A percentile compares a stretch with the other conserved stretches of the same genome.
These are phyloP conservation scores for Pichia kluyveri DNA, from an alignment of 805 yeast genomes.

Conservation along the genomic window DNA sequence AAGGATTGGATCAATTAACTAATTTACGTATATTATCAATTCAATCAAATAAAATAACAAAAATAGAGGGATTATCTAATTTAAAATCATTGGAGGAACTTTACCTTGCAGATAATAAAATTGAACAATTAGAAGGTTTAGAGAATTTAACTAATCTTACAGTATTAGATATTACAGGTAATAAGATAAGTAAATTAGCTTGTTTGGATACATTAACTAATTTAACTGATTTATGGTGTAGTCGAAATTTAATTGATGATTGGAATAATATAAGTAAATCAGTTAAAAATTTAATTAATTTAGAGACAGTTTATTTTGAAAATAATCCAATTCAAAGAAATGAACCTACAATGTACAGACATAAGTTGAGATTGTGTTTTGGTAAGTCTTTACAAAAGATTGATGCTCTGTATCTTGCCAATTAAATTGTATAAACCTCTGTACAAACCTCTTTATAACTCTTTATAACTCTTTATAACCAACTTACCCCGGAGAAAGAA, in stretches of 20 bases:
- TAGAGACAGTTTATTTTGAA: slow-evolving; percentile 90
- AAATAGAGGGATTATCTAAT: slow-evolving; percentile 72
- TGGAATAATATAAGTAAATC: slow-evolving; percentile 64
- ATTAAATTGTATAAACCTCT: background rate
- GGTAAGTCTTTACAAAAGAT: slow-evolving; percentile 70
- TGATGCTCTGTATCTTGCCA: slow-evolving; percentile 69
- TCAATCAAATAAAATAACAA: slow-evolving; percentile 74
- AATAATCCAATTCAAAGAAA: slow-evolving; percentile 78
- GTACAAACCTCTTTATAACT: no score
- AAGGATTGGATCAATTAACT: slow-evolving; percentile 49
- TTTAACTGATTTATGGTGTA: slow-evolving; percentile 93
- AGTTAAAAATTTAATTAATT: slow-evolving; percentile 47
- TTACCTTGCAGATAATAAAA: slow-evolving; percentile 79
- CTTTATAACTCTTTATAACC: no score
- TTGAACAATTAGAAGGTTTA: slow-evolving; percentile 66
- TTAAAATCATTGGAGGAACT: slow-evolving; percentile 72
- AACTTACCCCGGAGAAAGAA: no score
- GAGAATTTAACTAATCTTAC: slow-evolving; percentile 59
- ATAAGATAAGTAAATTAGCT: slow-evolving; percentile 51
- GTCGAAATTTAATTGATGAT: slow-evolving; percentile 59
- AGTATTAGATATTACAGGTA: slow-evolving; percentile 76
- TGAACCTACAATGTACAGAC: slow-evolving; percentile 75
- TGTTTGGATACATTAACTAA: slow-evolving; percentile 54
- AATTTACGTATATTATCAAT: slow-evolving; percentile 74
- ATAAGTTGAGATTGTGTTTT: slow-evolving; percentile 67